phyloP scores from a whole-genome alignment of 192 early-diverging fungal species.

The Backusella luteola region DNA sequence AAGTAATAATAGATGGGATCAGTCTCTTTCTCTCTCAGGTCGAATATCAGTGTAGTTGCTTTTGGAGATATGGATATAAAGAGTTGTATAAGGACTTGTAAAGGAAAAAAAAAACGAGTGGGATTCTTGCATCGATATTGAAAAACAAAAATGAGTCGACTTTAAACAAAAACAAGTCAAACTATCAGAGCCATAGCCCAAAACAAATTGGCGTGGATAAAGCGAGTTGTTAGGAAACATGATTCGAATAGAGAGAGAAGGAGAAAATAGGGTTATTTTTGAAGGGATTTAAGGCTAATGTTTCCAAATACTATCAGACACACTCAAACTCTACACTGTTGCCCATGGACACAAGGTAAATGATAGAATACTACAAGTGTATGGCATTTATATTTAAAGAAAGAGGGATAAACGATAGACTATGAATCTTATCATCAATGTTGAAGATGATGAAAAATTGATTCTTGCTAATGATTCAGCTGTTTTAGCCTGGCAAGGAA shows the following conservation, averaged over 20 bases:
- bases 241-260: not conserved
- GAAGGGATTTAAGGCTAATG: not conserved
- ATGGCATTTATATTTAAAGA: conserved; percentile 16
- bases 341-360: conserved; percentile 71
- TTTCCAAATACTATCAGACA: conserved; percentile 48
- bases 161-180: not conserved
- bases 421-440: conserved; percentile 84
- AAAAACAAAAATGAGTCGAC: not conserved
- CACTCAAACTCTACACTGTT: conserved; percentile 73
- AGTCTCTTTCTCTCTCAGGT: not conserved
- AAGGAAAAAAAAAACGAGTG: not conserved
- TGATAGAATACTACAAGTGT: not conserved
- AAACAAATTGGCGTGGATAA: not conserved
- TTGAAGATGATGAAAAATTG: conserved; percentile 67
- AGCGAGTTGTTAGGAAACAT: not conserved
- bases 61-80: not conserved
- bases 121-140: not conserved
- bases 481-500: conserved; percentile 50
- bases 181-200: not conserved
- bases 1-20: conserved; percentile 9
- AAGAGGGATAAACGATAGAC: conserved; percentile 51
- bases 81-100: not conserved
- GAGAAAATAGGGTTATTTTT: not conserved
- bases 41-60: not conserved
- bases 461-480: conserved; percentile 59